Evolutionary conservation across 768 basidiomycete species (phyloP).

Genomic region (Trametopsis cervina): DNA sequence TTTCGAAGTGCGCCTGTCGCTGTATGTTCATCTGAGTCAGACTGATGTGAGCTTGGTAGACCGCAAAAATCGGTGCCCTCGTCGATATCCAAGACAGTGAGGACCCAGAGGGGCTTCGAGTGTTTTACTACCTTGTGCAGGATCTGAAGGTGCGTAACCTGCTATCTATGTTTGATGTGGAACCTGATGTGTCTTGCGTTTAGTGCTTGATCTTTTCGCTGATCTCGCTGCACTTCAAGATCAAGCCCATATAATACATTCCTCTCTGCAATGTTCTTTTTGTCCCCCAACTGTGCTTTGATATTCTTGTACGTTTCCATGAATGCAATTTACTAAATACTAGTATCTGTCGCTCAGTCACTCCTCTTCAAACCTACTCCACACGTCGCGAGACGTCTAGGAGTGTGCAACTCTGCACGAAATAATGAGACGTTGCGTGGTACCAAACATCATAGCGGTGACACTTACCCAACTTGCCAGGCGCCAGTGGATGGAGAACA

Average conservation of each 20-base stretch:
- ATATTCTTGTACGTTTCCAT: too few species aligned
- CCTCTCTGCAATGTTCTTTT: too few species aligned
- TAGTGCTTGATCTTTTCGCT: slow-evolving; percentile 98
- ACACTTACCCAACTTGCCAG: slow-evolving; percentile 11
- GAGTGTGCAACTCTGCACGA: slow-evolving; percentile 5
- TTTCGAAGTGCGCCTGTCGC: slow-evolving; percentile 65
- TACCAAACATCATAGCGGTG: too few species aligned
- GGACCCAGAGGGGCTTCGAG: slow-evolving; percentile 94
- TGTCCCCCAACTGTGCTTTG: too few species aligned
- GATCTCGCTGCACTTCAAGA: slow-evolving; percentile 99
- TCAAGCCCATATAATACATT: slow-evolving; percentile 85
- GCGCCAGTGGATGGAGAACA: slow-evolving; percentile 2
- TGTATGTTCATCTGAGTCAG: not conserved
- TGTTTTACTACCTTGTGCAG: slow-evolving; percentile 98
- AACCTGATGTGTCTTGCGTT: not conserved
- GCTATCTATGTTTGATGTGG: too few species aligned
- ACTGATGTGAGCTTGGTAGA: slow-evolving; percentile 41
- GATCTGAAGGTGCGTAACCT: slow-evolving; percentile 73
- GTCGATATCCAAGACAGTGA: slow-evolving; percentile 96
- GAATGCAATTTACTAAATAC: too few species aligned
- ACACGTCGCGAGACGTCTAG: too few species aligned
- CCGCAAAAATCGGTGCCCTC: slow-evolving; percentile 94
- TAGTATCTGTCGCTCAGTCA: not conserved
- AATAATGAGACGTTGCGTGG: too few species aligned
- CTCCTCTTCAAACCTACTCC: too few species aligned